These are phyloP conservation scores for Ophiosphaerella herpotricha DNA, from an alignment of 2,329 filamentous ascomycete genomes.

Conservation along the genomic window DNA sequence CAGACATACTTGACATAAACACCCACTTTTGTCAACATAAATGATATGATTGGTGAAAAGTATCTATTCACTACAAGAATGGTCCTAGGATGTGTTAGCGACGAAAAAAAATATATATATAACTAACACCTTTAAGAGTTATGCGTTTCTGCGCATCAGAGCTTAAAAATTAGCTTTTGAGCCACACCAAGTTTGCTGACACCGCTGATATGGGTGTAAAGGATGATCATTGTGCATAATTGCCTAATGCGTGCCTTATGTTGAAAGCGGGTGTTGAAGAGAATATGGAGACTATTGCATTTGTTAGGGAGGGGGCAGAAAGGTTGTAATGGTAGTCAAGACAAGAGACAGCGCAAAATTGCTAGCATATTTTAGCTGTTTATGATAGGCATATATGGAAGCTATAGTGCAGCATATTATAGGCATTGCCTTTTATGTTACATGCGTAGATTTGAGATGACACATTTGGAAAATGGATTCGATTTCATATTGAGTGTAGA, in stretches of 20 bases:
- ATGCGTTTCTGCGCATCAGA: constrained; percentile 66
- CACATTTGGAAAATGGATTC: too few relatives aligned
- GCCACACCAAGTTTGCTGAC: constrained; percentile 62
- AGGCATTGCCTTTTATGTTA: too few relatives aligned
- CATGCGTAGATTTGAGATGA: too few relatives aligned
- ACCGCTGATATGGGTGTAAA: constrained; percentile 59
- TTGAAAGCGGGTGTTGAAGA: constrained; percentile 42
- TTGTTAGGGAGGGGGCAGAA: constrained; percentile 44
- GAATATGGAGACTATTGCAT: constrained; percentile 47
- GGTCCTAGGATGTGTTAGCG: constrained; percentile 48
- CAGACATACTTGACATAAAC: constrained; percentile 62
- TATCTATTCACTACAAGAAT: too few relatives aligned
- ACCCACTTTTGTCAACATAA: constrained; percentile 62
- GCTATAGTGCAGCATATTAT: too few relatives aligned
- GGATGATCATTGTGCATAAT: constrained; percentile 57
- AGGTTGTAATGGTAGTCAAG: constrained; percentile 26
- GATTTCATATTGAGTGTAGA: background rate
- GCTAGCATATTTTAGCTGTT: background rate
- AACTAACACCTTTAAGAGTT: constrained; percentile 24
- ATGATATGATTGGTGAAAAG: constrained; percentile 55
- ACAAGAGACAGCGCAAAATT: constrained; percentile 45
- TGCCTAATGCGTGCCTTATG: constrained; percentile 52
- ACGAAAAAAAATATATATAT: constrained; percentile 44
- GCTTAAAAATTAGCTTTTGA: constrained; percentile 64
- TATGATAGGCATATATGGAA: too few relatives aligned